Base-by-base conservation (phyloP, 495 filamentous ascomycete genomes). In the Aspergillus kassunensis region DNA sequence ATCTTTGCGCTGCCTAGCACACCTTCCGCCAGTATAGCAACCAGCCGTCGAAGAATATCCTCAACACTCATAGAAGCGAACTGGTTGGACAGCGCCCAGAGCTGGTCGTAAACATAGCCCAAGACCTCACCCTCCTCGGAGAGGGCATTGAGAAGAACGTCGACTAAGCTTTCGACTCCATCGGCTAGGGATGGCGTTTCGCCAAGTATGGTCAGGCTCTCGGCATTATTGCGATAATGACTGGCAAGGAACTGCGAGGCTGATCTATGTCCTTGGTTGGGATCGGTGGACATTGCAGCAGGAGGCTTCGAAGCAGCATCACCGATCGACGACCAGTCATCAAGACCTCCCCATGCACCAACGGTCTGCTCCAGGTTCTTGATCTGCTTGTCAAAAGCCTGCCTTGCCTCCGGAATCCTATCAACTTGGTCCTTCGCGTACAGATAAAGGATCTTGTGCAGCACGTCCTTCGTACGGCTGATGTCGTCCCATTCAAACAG, bases 401-500 rank as follows among this genome's bases (percentile, higher is more conserved):
- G 6, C 6, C 30, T n/a, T 0, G 44, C 44, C 0, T 18, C 15
- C 12, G 33, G 23, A 15, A 54, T 54, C 6, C 13, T 4, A 10
- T 40, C 9, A 3, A 48, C 51, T 44, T 41, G 18, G 35, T 47
- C 23, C 19, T 42, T 18, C 24, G 48, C 5, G 4, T 18, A 54
- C 4, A 41, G 25, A 16, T 39, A 29, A 15, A 34, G 8, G 4
- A 46, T 5, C 21, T 56, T 56, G 16, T 45, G n/a, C 10, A 56
- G 15, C 0, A 51, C 53, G 21, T 45, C 6, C 31, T 56, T 50
- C 20, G 46, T 56, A 2, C 53, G 36, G 0, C 23, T 3, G 15
- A 56, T 51, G 21, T 56, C 53, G 16, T 31, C 40, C 53, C 53
- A 56, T 4, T 44, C 15, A 8, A 56, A 45, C 0, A 56, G 40